Evolutionary conservation across 1,284 basidiomycete genomes (phyloP).

Genomic region (Ceratobasidium papillatum): DNA sequence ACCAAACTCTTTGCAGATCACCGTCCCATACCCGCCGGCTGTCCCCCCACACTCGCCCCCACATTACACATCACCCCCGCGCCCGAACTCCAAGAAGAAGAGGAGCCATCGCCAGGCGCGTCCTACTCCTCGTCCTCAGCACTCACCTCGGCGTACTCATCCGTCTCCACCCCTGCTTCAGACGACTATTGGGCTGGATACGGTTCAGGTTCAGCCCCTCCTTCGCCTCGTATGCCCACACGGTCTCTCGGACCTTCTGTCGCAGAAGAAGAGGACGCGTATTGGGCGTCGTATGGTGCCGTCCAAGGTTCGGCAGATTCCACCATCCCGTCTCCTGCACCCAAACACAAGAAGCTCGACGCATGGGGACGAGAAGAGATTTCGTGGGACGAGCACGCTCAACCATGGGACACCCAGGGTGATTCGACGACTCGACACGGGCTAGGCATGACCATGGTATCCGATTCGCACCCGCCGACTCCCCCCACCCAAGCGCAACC

Average conservation of each 20-base stretch:
- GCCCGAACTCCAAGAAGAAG: constrained; percentile 10
- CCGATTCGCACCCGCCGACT: constrained; percentile 25
- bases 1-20: neutral
- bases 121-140: constrained; percentile 3
- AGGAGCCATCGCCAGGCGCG: constrained; percentile 27
- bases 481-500: constrained; percentile 6
- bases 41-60: constrained; percentile 17
- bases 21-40: constrained; percentile 23
- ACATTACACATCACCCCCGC: constrained; percentile 16
- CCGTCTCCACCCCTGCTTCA: constrained; percentile 29
- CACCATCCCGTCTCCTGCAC: constrained; percentile 44
- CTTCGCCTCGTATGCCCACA: constrained; percentile 14
- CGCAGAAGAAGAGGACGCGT: constrained; percentile 42
- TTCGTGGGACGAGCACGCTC: constrained; percentile 16
- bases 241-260: constrained; percentile 10
- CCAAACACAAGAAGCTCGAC: constrained; percentile 25
- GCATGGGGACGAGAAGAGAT: constrained; percentile 35
- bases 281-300: constrained; percentile 44
- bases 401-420: neutral
- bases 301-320: constrained; percentile 45
- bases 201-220: constrained; percentile 33
- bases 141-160: constrained; percentile 18
- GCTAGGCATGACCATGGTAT: constrained; percentile 17
- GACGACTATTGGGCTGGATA: constrained; percentile 40
- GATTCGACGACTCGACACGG: constrained; percentile 22